Percentiles rank a stretch among this genome's conserved stretches.
phyloP scores from a whole-genome alignment of 352 stramenopile genomes.

The Globisporangium barbulae region DNA sequence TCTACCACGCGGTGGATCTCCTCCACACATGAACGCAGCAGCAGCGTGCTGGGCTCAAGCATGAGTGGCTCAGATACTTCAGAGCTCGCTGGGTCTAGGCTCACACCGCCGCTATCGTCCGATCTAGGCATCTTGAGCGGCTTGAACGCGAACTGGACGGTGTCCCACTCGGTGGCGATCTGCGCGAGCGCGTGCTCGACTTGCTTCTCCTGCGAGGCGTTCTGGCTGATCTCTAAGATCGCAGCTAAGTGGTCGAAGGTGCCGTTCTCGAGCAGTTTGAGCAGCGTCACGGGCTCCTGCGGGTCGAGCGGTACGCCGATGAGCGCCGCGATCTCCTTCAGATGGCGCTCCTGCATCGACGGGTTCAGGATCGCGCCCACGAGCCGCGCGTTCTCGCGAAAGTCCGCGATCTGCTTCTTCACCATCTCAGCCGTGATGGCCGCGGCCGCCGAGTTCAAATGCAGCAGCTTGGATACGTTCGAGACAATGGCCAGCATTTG shows the following conservation, averaged over 20 bases:
- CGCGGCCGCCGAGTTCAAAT: constrained; percentile 49
- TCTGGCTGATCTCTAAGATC: constrained; percentile 63
- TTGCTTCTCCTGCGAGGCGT: constrained; percentile 61
- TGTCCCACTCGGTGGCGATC: constrained; percentile 51
- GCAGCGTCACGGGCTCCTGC: constrained; percentile 50
- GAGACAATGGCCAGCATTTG: constrained; percentile 54
- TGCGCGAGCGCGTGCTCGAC: constrained; percentile 45
- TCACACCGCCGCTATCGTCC: background rate
- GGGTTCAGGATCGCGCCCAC: constrained; percentile 67
- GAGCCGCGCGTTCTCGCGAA: constrained; percentile 59
- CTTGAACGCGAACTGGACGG: constrained; percentile 45
- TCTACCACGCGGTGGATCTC: constrained; percentile 48
- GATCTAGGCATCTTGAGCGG: background rate
- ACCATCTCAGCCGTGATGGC: constrained; percentile 68
- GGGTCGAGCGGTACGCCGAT: constrained; percentile 45
- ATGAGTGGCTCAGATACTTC: background rate
- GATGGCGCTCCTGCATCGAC: constrained; percentile 60
- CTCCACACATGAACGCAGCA: constrained; percentile 40
- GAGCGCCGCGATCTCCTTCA: constrained; percentile 50
- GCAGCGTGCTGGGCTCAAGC: background rate
- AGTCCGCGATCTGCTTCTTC: constrained; percentile 80
- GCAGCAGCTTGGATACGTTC: constrained; percentile 52
- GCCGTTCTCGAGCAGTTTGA: constrained; percentile 73
- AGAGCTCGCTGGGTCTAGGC: background rate
- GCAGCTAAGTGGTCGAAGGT: constrained; percentile 45